These are phyloP conservation scores for Vigna mungo DNA, from an alignment of 306 rosid genomes.

Conservation along the genomic window DNA sequence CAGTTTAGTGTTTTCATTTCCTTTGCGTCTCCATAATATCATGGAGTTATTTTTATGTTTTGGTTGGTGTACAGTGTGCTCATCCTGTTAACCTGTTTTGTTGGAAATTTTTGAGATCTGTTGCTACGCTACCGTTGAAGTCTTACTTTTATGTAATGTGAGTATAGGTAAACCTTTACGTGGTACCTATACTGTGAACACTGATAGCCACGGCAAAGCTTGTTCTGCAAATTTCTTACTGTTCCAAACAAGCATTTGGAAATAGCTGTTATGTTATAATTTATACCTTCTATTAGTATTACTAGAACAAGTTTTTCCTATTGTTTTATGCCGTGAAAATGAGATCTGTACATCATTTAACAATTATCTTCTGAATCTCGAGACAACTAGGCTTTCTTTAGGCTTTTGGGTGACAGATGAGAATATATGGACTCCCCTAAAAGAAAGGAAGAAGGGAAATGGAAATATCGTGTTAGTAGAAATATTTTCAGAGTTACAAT, in stretches of 20 bases:
- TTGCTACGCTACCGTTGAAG: background rate
- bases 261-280: slow-evolving; percentile 3
- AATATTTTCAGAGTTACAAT: background rate
- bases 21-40: slow-evolving; percentile 21
- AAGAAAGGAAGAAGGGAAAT: background rate
- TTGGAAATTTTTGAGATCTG: slow-evolving; percentile 38
- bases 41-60: background rate
- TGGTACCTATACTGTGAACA: background rate
- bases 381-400: background rate
- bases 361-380: slow-evolving; percentile 22
- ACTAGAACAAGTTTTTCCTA: background rate
- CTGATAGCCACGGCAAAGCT: background rate
- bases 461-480: background rate
- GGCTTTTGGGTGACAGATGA: background rate
- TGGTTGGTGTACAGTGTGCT: slow-evolving; percentile 22
- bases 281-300: background rate
- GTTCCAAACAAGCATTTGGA: background rate
- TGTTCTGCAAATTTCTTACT: slow-evolving; percentile 21
- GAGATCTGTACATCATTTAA: slow-evolving; percentile 21
- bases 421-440: background rate
- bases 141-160: slow-evolving; percentile 10
- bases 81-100: slow-evolving; percentile 35
- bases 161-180: background rate
- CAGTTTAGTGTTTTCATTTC: slow-evolving; percentile 20
- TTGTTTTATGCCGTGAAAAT: slow-evolving; percentile 34